Evolutionary conservation across 768 basidiomycete genomes (phyloP).

Genomic region (Lactarius hengduanensis): DNA sequence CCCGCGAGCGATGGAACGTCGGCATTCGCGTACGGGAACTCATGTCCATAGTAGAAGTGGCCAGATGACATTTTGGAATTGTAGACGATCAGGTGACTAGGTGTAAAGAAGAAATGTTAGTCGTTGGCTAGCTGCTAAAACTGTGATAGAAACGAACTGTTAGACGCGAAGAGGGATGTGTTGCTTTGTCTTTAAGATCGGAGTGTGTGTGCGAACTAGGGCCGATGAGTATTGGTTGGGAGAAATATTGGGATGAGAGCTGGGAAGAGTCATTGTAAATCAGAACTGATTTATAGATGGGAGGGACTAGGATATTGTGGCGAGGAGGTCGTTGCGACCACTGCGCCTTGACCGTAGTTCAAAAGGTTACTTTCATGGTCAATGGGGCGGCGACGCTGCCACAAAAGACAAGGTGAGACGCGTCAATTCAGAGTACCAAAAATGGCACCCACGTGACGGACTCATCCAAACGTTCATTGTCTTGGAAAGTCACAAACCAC

Average conservation of each 20-base stretch:
- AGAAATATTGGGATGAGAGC: neutral
- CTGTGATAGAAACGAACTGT: constrained; percentile 7
- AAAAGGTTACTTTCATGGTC: constrained; percentile 2
- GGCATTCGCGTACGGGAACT: neutral
- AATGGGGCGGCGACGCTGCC: neutral
- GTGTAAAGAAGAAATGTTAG: neutral
- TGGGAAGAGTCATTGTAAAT: neutral
- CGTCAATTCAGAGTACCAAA: neutral
- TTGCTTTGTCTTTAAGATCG: neutral
- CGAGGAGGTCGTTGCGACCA: neutral
- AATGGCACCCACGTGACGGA: neutral
- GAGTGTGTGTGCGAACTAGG: neutral
- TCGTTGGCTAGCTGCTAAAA: no score
- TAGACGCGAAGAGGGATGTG: neutral
- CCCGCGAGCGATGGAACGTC: neutral
- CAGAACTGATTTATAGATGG: neutral
- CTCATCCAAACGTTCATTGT: neutral
- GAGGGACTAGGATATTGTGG: neutral
- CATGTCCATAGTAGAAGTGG: neutral
- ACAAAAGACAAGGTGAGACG: neutral
- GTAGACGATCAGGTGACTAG: neutral
- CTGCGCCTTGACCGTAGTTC: neutral
- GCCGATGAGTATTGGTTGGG: neutral
- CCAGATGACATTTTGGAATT: neutral
- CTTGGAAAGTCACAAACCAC: neutral